Percentiles rank a stretch among this genome's conserved stretches.
phyloP scores from a whole-genome alignment of 2,329 filamentous ascomycete species.

The Neonectria punicea region DNA sequence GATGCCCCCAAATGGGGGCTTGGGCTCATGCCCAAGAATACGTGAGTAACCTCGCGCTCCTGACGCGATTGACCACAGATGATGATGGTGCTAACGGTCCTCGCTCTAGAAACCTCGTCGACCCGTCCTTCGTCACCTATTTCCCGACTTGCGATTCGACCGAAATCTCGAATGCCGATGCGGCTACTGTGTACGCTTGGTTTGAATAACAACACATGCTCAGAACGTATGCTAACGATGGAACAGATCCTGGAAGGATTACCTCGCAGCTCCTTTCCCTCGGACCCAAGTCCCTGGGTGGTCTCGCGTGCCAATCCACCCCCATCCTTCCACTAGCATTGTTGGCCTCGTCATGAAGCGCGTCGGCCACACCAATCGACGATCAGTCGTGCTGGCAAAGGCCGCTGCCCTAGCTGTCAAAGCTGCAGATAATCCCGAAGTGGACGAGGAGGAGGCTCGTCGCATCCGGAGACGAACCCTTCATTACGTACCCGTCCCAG shows the following conservation, averaged over 20 bases:
- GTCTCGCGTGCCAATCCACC: constrained; percentile 45
- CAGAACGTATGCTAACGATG: constrained; percentile 25
- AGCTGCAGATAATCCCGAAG: constrained; percentile 6
- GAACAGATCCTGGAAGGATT: constrained; percentile 38
- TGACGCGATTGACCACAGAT: background rate
- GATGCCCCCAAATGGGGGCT: constrained; percentile 39
- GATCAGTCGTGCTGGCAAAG: background rate
- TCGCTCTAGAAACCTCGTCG: constrained; percentile 35
- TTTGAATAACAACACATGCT: background rate
- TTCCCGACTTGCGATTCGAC: constrained; percentile 37
- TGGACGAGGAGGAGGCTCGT: constrained; percentile 21
- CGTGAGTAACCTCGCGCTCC: constrained; percentile 28
- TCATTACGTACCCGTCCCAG: background rate
- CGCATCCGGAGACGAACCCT: constrained; percentile 23
- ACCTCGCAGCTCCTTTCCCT: constrained; percentile 32
- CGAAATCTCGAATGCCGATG: constrained; percentile 11
- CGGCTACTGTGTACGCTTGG: constrained; percentile 32
- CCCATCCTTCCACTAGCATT: constrained; percentile 37
- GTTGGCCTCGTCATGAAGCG: constrained; percentile 49
- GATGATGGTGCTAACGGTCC: constrained; percentile 29
- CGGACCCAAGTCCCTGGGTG: constrained; percentile 44
- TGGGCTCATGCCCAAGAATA: constrained; percentile 33
- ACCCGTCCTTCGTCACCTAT: constrained; percentile 40
- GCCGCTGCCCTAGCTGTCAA: constrained; percentile 3
- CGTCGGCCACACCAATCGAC: constrained; percentile 32